These are phyloP conservation scores for Pinus taeda DNA, from an alignment of 75 land plant species.

Conservation along the genomic window DNA sequence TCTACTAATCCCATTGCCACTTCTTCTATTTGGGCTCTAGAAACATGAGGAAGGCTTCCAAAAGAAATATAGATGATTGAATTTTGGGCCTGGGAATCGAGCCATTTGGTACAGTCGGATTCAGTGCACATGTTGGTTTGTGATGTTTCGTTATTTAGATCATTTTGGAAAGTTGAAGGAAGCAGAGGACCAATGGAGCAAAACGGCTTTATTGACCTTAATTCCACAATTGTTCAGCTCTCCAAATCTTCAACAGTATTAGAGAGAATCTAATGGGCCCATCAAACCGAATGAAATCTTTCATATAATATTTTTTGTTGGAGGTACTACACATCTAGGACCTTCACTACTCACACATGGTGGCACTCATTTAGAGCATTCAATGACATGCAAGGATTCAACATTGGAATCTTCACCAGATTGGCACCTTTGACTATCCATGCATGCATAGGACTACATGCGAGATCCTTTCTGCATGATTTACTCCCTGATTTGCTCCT, in stretches of 20 bases:
- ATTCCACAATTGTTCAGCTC: constrained; percentile 15
- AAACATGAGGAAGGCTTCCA: constrained; percentile 40
- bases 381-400: too few species aligned
- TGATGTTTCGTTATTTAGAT: too few species aligned
- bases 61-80: constrained; percentile 62
- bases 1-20: constrained; percentile 31
- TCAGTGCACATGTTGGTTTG: constrained; percentile 37
- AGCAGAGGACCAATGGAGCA: constrained; percentile 46
- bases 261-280: constrained; percentile 31
- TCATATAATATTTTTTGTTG: too few species aligned
- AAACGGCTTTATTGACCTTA: constrained; percentile 13
- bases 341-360: too few species aligned
- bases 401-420: too few species aligned
- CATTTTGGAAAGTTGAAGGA: constrained; percentile 2
- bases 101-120: constrained; percentile 48
- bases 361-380: too few species aligned
- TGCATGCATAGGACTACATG: too few species aligned
- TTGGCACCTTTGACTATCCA: too few species aligned
- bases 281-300: constrained; percentile 27
- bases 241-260: constrained; percentile 41
- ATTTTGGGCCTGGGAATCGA: constrained; percentile 20
- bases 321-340: too few species aligned
- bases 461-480: too few species aligned
- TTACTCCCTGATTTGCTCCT: too few species aligned
- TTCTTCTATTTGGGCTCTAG: constrained; percentile 25